These are phyloP conservation scores for Volvox reticuliferus DNA, from an alignment of 139 green algal genomes.

Conservation along the genomic window DNA sequence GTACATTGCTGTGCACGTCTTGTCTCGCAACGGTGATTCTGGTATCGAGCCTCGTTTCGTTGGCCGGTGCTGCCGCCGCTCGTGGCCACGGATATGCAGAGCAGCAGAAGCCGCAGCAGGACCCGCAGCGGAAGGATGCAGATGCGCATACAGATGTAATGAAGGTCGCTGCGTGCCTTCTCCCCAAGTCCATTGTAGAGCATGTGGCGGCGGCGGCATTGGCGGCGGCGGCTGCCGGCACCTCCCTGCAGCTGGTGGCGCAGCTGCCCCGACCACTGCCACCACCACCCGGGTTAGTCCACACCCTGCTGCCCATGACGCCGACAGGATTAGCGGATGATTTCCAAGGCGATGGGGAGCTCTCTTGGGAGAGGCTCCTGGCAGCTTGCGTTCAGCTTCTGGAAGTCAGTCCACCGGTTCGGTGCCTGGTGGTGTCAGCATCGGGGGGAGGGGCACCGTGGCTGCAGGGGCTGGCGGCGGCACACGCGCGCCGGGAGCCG, in stretches of 20 bases:
- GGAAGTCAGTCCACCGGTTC: background rate
- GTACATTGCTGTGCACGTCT: slow-evolving; percentile 6
- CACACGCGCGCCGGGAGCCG: background rate
- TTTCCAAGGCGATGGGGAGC: slow-evolving; percentile 26
- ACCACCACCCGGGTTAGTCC: background rate
- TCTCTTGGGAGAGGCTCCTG: slow-evolving; percentile 43
- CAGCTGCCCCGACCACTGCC: no score
- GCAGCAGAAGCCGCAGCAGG: background rate
- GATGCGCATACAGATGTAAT: background rate
- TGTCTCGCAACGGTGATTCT: slow-evolving; percentile 9
- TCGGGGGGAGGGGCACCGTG: background rate
- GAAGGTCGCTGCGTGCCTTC: background rate
- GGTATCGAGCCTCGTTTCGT: background rate
- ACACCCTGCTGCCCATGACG: background rate
- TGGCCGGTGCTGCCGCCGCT: background rate
- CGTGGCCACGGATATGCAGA: background rate
- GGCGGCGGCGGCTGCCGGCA: background rate
- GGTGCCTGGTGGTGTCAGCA: background rate
- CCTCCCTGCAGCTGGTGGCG: background rate
- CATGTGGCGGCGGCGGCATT: background rate
- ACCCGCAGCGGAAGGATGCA: no score
- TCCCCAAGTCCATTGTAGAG: background rate
- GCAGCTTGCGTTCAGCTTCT: background rate
- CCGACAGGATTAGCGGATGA: background rate
- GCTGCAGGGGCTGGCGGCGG: slow-evolving; percentile 1